Conservation (phyloP, 2,329 filamentous ascomycete genomes). For the Trichoderma gracile region DNA sequence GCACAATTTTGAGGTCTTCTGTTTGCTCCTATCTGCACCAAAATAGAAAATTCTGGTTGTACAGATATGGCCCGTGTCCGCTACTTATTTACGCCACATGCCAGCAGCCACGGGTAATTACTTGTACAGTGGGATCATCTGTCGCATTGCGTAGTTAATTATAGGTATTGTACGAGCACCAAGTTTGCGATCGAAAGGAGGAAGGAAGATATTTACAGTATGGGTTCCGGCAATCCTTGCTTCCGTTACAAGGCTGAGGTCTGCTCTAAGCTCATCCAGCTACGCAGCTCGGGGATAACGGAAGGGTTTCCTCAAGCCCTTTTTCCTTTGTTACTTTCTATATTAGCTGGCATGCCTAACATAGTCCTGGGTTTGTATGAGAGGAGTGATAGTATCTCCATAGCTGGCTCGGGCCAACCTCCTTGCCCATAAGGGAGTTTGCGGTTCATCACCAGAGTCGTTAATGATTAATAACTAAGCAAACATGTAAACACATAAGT, state of each 20-base stretch:
- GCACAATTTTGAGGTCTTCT: not conserved
- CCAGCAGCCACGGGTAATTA: not conserved
- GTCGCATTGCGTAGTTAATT: constrained; percentile 1
- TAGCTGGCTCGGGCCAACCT: no score
- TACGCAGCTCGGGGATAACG: no score
- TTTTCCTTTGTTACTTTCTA: no score
- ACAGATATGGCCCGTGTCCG: constrained; percentile 1
- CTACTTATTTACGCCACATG: not conserved
- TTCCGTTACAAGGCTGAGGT: not conserved
- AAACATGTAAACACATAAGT: not conserved
- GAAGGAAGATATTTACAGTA: not conserved
- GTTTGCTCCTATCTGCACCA: constrained; percentile 4
- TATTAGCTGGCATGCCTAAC: no score
- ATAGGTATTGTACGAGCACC: not conserved
- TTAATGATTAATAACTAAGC: not conserved
- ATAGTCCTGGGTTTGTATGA: no score
- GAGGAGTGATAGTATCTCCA: no score
- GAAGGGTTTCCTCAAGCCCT: no score
- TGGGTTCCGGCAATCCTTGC: not conserved
- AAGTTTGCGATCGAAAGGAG: constrained; percentile 5
- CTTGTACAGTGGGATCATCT: not conserved
- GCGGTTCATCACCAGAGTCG: no score
- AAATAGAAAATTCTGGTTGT: not conserved
- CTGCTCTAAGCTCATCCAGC: not conserved
- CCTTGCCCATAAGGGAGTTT: no score